Percentiles rank a stretch among this genome's conserved stretches.
Evolutionary conservation across 2,329 filamentous ascomycete species (phyloP).

Genomic region (Aspergillus costaricaensis): DNA sequence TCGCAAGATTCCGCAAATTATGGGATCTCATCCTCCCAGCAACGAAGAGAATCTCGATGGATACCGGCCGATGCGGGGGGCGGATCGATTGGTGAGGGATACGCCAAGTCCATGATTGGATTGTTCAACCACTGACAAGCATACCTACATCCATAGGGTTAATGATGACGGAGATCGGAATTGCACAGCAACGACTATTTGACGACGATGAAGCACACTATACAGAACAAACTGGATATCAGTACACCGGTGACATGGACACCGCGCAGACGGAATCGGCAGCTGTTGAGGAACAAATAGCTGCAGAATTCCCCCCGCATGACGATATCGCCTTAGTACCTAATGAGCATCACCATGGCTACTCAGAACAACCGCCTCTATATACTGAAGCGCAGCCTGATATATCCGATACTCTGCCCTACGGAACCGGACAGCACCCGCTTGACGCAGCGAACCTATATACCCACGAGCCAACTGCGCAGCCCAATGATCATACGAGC

Average conservation of each 20-base stretch:
- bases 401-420: not conserved
- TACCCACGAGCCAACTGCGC: not conserved
- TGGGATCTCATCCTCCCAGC: conserved; percentile 33
- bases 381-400: not conserved
- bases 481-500: not conserved
- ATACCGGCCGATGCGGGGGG: conserved; percentile 32
- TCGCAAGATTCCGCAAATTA: conserved; percentile 27
- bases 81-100: conserved; percentile 36
- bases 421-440: not conserved
- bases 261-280: not conserved
- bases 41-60: conserved; percentile 39
- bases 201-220: conserved; percentile 32
- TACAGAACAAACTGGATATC: not conserved
- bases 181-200: conserved; percentile 35
- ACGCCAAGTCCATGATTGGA: not conserved
- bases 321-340: not conserved
- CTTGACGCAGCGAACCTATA: not conserved
- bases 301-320: not conserved
- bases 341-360: not conserved
- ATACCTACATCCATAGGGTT: conserved; percentile 21
- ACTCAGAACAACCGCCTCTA: not conserved
- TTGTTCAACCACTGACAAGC: not conserved
- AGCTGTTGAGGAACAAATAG: not conserved
- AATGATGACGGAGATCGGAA: conserved; percentile 38
- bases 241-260: not conserved